phyloP scores from a whole-genome alignment of 768 basidiomycete species.

The Flagelloscypha sp. region DNA sequence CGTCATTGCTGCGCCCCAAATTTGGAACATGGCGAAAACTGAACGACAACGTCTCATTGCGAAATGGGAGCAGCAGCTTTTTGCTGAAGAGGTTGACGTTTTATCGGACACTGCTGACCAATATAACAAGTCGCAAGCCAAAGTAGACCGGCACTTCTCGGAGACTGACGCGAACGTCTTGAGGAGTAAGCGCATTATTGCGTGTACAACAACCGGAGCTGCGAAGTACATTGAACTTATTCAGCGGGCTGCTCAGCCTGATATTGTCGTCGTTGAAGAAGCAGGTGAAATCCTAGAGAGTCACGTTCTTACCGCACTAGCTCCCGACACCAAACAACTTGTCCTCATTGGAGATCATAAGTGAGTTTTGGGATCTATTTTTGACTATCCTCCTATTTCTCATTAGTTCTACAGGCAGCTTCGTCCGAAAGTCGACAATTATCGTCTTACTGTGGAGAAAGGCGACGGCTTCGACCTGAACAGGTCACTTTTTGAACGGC shows the following conservation, averaged over 20 bases:
- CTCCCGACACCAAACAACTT: conserved; percentile 36
- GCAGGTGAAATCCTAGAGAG: conserved; percentile 68
- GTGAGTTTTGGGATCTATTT: conserved; percentile 27
- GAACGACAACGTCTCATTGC: conserved; percentile 19
- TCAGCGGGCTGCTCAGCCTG: conserved; percentile 32
- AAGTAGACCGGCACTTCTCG: conserved; percentile 27
- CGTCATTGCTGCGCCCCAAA: conserved; percentile 12
- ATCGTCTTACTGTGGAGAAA: conserved; percentile 57
- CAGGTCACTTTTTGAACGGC: conserved; percentile 58
- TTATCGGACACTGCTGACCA: conserved; percentile 22
- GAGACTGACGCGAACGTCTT: conserved; percentile 28
- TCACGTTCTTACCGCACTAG: conserved; percentile 54
- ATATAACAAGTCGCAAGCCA: conserved; percentile 33
- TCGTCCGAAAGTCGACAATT: conserved; percentile 65
- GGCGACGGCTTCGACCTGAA: conserved; percentile 62
- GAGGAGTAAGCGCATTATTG: conserved; percentile 46
- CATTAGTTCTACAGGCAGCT: conserved; percentile 41
- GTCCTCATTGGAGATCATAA: conserved; percentile 70
- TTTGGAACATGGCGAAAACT: conserved; percentile 29
- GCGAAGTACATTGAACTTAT: conserved; percentile 49
- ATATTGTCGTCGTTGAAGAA: conserved; percentile 60
- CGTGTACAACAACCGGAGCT: conserved; percentile 62
- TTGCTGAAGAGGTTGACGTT: conserved; percentile 23
- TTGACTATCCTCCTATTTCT: not conserved
- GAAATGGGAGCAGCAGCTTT: conserved; percentile 29